phyloP scores from a whole-genome alignment of 192 early-diverging fungal species.

The Coemansia furcata region DNA sequence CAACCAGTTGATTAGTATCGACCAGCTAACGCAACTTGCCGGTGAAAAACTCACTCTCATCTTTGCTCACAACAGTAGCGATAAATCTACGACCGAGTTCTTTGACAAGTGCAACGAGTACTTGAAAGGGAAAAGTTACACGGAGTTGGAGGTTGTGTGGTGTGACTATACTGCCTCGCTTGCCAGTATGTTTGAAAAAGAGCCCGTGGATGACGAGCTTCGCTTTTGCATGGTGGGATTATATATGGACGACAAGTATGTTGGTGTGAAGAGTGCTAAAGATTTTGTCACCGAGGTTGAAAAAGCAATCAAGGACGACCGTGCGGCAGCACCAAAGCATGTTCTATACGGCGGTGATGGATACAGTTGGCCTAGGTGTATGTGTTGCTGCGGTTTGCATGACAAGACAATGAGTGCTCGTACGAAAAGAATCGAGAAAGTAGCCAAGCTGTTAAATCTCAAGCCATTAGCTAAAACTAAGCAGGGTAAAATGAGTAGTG shows the following conservation, averaged over 20 bases:
- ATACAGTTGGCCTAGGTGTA: background rate
- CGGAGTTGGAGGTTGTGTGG: background rate
- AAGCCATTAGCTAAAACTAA: background rate
- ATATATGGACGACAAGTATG: background rate
- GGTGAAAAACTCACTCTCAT: background rate
- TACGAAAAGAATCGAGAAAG: background rate
- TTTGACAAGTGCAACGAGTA: background rate
- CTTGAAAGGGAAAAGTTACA: background rate
- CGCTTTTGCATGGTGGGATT: background rate
- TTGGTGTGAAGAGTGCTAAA: background rate
- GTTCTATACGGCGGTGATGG: background rate
- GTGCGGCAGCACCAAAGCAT: background rate
- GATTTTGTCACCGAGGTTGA: background rate
- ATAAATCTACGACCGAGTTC: background rate
- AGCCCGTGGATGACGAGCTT: background rate
- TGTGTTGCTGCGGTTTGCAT: background rate
- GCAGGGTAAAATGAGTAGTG: too few relatives aligned
- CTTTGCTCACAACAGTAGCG: background rate
- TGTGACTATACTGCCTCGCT: background rate
- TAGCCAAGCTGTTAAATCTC: background rate
- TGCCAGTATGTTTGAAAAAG: background rate
- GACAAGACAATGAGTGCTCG: background rate
- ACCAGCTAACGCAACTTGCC: too few relatives aligned
- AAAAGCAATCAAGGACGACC: background rate
- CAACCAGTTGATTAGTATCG: too few relatives aligned